Base-by-base conservation (phyloP, 257 asterid species). In the Orobanche coerulescens region DNA sequence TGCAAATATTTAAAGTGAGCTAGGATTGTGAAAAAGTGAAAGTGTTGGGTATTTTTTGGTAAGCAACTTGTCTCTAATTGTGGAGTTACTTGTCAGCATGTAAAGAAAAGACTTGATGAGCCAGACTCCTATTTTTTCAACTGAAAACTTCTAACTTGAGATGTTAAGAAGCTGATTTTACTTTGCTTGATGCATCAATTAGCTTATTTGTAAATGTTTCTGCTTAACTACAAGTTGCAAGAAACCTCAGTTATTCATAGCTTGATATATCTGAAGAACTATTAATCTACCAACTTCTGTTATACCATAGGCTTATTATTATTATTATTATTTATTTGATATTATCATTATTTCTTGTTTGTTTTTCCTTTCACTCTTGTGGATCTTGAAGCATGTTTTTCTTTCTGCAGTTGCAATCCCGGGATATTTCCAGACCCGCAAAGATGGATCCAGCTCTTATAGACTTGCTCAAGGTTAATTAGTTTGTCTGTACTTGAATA, bases 391-490 rank as follows among this genome's bases (percentile, higher is more conserved):
- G 23, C 64, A 36, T 34, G 63, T 15, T 40, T 49, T 65, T 66
- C 61, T 11, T 19, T 71, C 8, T 70, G 75, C 80, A 89, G 97
- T 64, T 93, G 61, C 93, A 66, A 54, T 86, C 98, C 48, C 65
- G 68, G 51, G 91, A 89, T 64, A 73, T 80, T 33, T 71, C 88
- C 64, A 75, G 84, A 66, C 82, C 85, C 46, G 72, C 77, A 71
- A 81, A 57, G 60, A 76, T 86, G 30, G 86, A 86, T 73, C 82
- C 78, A 11, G 73, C 71, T 23, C 95, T 93, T 66, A 53, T 84
- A 60, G 85, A 81, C 76, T 71, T 83, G 77, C 95, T 93, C 53
- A 82, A 83, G 98, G 98, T 92, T 64, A 83, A 55, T 64, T 26
- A 15, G 18, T 58, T 72, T 61, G 18, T 56, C 13, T 20, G 62